phyloP scores from a whole-genome alignment of 1,284 basidiomycete species.

The Sporisorium iseilematis-ciliati region DNA sequence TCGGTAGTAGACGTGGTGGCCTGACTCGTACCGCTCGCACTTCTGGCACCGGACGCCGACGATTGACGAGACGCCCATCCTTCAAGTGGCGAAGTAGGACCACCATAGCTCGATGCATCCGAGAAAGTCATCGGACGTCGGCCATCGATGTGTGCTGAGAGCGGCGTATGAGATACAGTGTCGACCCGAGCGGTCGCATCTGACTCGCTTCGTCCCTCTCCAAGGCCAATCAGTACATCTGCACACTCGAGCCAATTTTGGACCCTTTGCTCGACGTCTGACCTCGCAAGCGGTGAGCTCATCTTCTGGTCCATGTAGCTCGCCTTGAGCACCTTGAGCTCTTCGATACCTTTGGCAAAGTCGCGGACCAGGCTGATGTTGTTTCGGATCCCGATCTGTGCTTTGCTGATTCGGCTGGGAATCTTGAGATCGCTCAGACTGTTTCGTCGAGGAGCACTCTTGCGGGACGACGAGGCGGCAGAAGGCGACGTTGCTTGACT shows the following conservation, averaged over 20 bases:
- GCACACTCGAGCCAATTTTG: slow-evolving; percentile 60
- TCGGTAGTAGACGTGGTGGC: slow-evolving; percentile 30
- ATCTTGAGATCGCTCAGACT: slow-evolving; percentile 60
- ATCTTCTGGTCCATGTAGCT: slow-evolving; percentile 38
- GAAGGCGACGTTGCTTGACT: slow-evolving; percentile 2
- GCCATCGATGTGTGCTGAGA: slow-evolving; percentile 20
- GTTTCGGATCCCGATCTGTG: slow-evolving; percentile 51
- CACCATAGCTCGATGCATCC: slow-evolving; percentile 16
- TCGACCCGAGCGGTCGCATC: slow-evolving; percentile 47
- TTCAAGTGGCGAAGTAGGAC: slow-evolving; percentile 30
- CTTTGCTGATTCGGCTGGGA: slow-evolving; percentile 56
- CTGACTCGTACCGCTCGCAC: slow-evolving; percentile 39
- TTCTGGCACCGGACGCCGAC: slow-evolving; percentile 24
- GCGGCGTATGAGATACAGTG: slow-evolving; percentile 44
- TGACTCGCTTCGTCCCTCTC: slow-evolving; percentile 48
- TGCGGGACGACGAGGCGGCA: slow-evolving; percentile 7
- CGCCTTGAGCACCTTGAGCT: slow-evolving; percentile 51
- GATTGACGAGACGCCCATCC: slow-evolving; percentile 11
- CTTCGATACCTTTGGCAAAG: slow-evolving; percentile 59
- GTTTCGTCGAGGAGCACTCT: slow-evolving; percentile 37
- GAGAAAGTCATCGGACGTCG: slow-evolving; percentile 22
- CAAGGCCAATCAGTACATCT: slow-evolving; percentile 57
- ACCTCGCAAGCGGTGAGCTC: not conserved
- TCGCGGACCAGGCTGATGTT: slow-evolving; percentile 56
- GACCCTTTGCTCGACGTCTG: slow-evolving; percentile 14